These are phyloP conservation scores for Grifola frondosa DNA, from an alignment of 1,284 basidiomycete genomes.

Conservation along the genomic window DNA sequence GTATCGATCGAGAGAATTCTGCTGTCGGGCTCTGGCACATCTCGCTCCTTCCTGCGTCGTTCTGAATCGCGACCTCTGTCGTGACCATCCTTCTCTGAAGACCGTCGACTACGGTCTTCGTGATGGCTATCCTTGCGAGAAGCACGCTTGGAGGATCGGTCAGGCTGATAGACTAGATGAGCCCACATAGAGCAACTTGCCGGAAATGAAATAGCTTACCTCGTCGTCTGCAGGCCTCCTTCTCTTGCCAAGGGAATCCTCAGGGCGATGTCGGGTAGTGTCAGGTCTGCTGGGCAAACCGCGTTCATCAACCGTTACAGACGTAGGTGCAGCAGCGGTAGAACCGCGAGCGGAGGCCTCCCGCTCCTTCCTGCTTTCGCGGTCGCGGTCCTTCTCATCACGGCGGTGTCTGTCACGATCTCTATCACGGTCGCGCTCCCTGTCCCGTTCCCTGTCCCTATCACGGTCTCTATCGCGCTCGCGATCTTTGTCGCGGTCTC, in stretches of 20 bases:
- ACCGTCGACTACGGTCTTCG: conserved; percentile 65
- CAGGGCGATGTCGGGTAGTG: conserved; percentile 51
- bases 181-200: conserved; percentile 8
- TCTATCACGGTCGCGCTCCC: conserved; percentile 29
- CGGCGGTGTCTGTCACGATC: conserved; percentile 36
- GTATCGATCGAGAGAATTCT: conserved; percentile 48
- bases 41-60: conserved; percentile 64
- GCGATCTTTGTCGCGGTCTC: conserved; percentile 44
- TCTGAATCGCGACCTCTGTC: conserved; percentile 68
- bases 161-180: conserved; percentile 44
- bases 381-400: conserved; percentile 55
- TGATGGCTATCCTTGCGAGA: conserved; percentile 74
- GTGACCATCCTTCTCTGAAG: conserved; percentile 67
- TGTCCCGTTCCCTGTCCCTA: conserved; percentile 33
- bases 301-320: conserved; percentile 45
- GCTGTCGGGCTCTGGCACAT: conserved; percentile 44
- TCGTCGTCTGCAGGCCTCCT: conserved; percentile 66
- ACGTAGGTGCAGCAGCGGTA: conserved; percentile 12
- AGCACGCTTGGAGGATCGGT: conserved; percentile 68
- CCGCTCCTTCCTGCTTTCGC: conserved; percentile 38
- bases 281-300: conserved; percentile 59
- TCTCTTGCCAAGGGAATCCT: conserved; percentile 67
- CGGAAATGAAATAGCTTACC: conserved; percentile 42
- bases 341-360: conserved; percentile 23
- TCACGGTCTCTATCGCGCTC: conserved; percentile 52